These are phyloP conservation scores for Suhomyces prunicola DNA, from an alignment of 805 yeast genomes.

Conservation along the genomic window DNA sequence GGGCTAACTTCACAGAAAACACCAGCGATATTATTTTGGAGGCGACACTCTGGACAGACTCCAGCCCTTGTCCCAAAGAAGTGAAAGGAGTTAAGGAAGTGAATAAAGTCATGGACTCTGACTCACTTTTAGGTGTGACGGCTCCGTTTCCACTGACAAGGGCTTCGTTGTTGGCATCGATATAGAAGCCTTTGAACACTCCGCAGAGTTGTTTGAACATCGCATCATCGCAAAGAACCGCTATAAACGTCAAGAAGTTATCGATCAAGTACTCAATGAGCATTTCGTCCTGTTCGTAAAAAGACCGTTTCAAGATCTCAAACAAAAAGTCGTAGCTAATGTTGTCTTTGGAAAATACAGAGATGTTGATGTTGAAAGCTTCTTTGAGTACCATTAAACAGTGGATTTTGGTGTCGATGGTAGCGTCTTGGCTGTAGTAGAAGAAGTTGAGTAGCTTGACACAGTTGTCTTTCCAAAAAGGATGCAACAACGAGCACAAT, in stretches of 20 bases:
- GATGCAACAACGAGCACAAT: constrained; percentile 51
- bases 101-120: constrained; percentile 15
- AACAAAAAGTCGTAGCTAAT: constrained; percentile 31
- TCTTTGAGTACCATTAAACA: constrained; percentile 34
- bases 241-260: constrained; percentile 22
- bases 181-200: constrained; percentile 8
- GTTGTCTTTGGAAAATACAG: constrained; percentile 25
- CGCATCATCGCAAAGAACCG: constrained; percentile 12
- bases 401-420: constrained; percentile 25
- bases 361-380: constrained; percentile 32
- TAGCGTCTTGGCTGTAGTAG: constrained; percentile 22
- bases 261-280: constrained; percentile 30
- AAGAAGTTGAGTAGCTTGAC: constrained; percentile 44
- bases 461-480: constrained; percentile 51
- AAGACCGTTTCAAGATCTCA: constrained; percentile 28
- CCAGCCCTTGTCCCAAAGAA: constrained; percentile 5
- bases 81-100: constrained; percentile 23
- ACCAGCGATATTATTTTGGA: constrained; percentile 5
- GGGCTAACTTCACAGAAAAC: constrained; percentile 18
- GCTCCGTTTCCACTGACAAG: background rate
- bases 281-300: constrained; percentile 26
- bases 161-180: background rate
- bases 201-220: constrained; percentile 16
- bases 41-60: background rate
- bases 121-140: background rate